phyloP scores from a whole-genome alignment of 2,329 filamentous ascomycete species.

The Botrytis deweyae region DNA sequence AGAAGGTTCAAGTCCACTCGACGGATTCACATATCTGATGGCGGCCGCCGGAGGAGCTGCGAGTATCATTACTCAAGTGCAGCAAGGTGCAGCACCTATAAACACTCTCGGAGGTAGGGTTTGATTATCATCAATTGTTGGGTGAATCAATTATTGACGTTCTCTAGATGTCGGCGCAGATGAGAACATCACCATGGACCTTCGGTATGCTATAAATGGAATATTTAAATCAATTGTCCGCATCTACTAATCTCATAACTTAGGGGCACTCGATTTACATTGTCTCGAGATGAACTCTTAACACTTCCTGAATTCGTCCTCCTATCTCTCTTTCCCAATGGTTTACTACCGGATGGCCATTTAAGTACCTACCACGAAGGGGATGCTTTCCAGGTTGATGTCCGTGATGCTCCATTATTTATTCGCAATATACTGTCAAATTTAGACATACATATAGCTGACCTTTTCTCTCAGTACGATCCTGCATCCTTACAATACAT shows the following conservation, averaged over 20 bases:
- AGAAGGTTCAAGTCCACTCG: conserved; percentile 88
- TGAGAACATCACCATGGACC: conserved; percentile 91
- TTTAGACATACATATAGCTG: conserved; percentile 46
- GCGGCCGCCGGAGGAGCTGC: conserved; percentile 93
- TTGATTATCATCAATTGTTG: conserved; percentile 11
- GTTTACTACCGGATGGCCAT: conserved; percentile 94
- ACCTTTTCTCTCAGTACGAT: conserved; percentile 72
- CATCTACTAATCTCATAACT: conserved; percentile 36
- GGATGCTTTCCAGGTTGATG: conserved; percentile 95
- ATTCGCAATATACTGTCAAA: conserved; percentile 39
- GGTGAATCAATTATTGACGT: conserved; percentile 21
- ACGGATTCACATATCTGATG: conserved; percentile 95
- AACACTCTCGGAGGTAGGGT: conserved; percentile 80
- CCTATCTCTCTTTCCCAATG: conserved; percentile 96
- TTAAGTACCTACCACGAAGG: conserved; percentile 90
- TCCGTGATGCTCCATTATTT: conserved; percentile 55
- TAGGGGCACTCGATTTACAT: conserved; percentile 88
- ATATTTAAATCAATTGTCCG: conserved; percentile 18
- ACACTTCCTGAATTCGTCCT: conserved; percentile 97
- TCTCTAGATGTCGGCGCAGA: conserved; percentile 74
- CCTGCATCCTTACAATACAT: conserved; percentile 96
- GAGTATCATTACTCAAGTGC: conserved; percentile 99
- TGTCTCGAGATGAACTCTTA: conserved; percentile 91
- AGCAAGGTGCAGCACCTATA: conserved; percentile 82
- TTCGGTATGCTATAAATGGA: conserved; percentile 64